Conservation (phyloP, 2,329 filamentous ascomycete genomes). For the Ramularia collo-cygni region DNA sequence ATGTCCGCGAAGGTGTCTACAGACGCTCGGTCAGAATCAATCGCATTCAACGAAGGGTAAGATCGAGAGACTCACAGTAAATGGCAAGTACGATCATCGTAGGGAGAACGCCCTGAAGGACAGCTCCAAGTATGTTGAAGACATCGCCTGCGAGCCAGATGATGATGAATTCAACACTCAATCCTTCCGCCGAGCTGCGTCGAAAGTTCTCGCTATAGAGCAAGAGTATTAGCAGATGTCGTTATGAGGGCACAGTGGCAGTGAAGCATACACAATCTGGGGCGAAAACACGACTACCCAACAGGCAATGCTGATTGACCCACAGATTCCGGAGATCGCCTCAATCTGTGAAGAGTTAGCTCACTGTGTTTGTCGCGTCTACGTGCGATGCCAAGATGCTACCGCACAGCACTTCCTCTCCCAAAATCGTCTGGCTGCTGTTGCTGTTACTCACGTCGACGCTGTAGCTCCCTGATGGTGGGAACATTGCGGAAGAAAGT, state of each 20-base stretch:
- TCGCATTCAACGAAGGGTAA: background rate
- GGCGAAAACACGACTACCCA: constrained; percentile 98
- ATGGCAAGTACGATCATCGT: constrained; percentile 62
- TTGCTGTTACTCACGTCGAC: constrained; percentile 47
- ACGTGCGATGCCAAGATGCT: too few species aligned
- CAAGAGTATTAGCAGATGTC: too few species aligned
- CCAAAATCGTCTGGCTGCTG: too few species aligned
- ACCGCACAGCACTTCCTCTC: too few species aligned
- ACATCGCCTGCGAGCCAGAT: constrained; percentile 91
- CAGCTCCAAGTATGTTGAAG: constrained; percentile 91
- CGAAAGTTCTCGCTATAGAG: constrained; percentile 68
- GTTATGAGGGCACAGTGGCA: too few species aligned
- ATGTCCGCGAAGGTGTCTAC: constrained; percentile 75
- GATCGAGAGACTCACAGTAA: constrained; percentile 13
- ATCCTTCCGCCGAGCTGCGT: constrained; percentile 73
- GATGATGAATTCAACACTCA: constrained; percentile 86
- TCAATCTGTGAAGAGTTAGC: constrained; percentile 47
- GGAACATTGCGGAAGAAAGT: constrained; percentile 38
- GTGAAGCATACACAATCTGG: constrained; percentile 71
- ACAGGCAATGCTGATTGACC: constrained; percentile 92
- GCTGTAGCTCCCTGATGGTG: constrained; percentile 48
- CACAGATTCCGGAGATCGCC: constrained; percentile 86
- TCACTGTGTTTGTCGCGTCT: too few species aligned
- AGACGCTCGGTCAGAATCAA: constrained; percentile 33
- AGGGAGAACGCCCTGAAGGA: constrained; percentile 82